Percentiles rank a stretch among this genome's conserved stretches.
These are phyloP conservation scores for Abrus precatorius DNA, from an alignment of 306 rosid genomes.

Conservation along the genomic window DNA sequence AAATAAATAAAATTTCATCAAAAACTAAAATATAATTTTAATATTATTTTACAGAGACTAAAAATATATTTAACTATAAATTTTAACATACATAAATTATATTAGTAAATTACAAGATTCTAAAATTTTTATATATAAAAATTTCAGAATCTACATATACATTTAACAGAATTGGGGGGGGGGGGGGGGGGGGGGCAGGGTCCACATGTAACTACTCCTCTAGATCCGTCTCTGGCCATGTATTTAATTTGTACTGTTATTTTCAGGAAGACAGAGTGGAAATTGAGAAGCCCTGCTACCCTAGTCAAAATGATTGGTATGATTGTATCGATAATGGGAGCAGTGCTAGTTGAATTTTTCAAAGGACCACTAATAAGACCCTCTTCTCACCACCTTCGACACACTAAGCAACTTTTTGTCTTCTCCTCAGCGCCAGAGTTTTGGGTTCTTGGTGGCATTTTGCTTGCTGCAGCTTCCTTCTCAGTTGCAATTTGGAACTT, in stretches of 20 bases:
- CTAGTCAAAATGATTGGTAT: slow-evolving; percentile 67
- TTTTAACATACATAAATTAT: too few relatives aligned
- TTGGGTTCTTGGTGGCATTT: slow-evolving; percentile 81
- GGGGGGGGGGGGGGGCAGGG: too few relatives aligned
- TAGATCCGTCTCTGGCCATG: too few relatives aligned
- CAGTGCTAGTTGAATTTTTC: slow-evolving; percentile 60
- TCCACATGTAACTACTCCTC: too few relatives aligned
- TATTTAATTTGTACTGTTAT: background rate
- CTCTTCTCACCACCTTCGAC: slow-evolving; percentile 57
- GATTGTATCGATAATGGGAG: slow-evolving; percentile 70
- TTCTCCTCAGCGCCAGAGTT: slow-evolving; percentile 72
- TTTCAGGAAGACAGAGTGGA: slow-evolving; percentile 56
- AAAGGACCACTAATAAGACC: slow-evolving; percentile 67
- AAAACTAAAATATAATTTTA: too few relatives aligned
- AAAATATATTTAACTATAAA: too few relatives aligned
- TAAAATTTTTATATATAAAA: background rate
- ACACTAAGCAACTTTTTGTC: slow-evolving; percentile 52
- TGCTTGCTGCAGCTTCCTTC: slow-evolving; percentile 68
- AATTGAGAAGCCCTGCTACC: slow-evolving; percentile 57
- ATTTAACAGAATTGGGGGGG: background rate
- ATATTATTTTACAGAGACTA: too few relatives aligned
- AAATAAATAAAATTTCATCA: too few relatives aligned
- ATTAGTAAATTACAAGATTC: background rate
- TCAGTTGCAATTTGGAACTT: slow-evolving; percentile 68
- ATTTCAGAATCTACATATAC: background rate